Base-by-base conservation (phyloP, 495 filamentous ascomycete species). In the Penicillium mononematosum region DNA sequence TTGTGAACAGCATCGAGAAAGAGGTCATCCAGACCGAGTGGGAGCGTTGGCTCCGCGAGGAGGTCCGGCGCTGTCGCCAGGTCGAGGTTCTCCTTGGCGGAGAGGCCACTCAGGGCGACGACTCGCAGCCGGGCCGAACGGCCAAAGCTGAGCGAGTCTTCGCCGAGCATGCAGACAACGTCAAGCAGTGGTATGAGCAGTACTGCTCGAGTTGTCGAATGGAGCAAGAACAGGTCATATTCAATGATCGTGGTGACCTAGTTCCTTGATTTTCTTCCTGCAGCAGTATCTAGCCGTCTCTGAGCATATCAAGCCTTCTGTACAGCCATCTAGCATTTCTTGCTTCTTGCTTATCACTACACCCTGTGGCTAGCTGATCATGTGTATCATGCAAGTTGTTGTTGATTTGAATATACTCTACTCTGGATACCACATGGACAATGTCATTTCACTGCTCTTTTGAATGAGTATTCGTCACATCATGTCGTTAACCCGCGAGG, bases 1-100 rank as follows among this genome's bases (percentile, higher is more conserved):
- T 97, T 4, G 85, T 98, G 49, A 96, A 98, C 68, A 86, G 81
- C 43, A 84, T 98, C 10, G 94, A 98, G 75, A 73, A 78, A 50
- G 93, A 97, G 68, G 85, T 95, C 66, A 59, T 98, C 54, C 78
- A 82, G 53, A 86, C 83, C 3, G 92, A 97, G 74, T 98, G 90
- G 87, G 92, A 95, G 74, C 87, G 87, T 41, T 98, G 92, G 91
- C 79, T 98, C 16, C 66, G 76, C 5, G 84, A 86, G 41, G 92
- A 97, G 73, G 79, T 78, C 51, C 63, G 70, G 22, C 82, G 85
- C 54, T 96, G 91, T 72, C 80, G 80, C 45, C 78, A 83, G 63
- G 80, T 90, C 4, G 76, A 78, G 55, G 70, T 66, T 9, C 69
- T 87, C 55, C 66, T 89, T 58, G 56, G 68, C 19, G 57, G 70